Evolutionary conservation across 108 stramenopile species (phyloP), one percentile per base, ranked within the genome.

Genomic region (Aurantiochytrium sp.): DNA sequence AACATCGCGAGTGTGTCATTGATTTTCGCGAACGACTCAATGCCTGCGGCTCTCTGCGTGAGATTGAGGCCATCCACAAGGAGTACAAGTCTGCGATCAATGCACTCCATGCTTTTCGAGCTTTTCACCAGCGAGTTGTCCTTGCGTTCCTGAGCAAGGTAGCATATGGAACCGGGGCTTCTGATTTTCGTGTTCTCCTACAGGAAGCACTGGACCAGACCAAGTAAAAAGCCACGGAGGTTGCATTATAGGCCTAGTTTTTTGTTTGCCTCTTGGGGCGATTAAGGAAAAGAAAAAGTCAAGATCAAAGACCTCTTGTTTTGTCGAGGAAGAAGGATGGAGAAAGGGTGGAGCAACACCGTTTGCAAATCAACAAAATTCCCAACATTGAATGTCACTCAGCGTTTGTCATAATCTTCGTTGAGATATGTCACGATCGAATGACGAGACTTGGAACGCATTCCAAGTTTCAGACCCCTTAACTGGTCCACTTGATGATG

Each of bases 401-500:
- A 35, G 35, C 35, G 35, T 35, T 35, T 35, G 35, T 35, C 35
- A 35, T 35, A 2, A 0, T 35, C 0, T 0, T 35, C 35, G 35
- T 35, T 35, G 35, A 35, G 35, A 0, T 0, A 35, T 35, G 35
- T 35, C 35, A 2, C 35, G 35, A 35, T 35, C 35, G 35, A 0
- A 35, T 35, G 2, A 35, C 35, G 35, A 35, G 35, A 35, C 35
- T 35, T 35, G 35, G 35, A 35, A 35, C 35, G 35, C 2, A 35
- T 35, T 35, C 35, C 35, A 35, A 35, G 35, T 35, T 35, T 2
- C 2, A 35, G 35, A 35, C 35, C 35, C 35, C 35, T 35, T 69
- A 69, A 42, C 42, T 69, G 25, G 64, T 69, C 64, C 64, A 69
- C 89, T 89, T 47, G 8, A 92, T 72, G 19, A 92, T 90, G 28